Evolutionary conservation across 1,284 basidiomycete species (phyloP).

Genomic region (Ceratobasidium sp.): DNA sequence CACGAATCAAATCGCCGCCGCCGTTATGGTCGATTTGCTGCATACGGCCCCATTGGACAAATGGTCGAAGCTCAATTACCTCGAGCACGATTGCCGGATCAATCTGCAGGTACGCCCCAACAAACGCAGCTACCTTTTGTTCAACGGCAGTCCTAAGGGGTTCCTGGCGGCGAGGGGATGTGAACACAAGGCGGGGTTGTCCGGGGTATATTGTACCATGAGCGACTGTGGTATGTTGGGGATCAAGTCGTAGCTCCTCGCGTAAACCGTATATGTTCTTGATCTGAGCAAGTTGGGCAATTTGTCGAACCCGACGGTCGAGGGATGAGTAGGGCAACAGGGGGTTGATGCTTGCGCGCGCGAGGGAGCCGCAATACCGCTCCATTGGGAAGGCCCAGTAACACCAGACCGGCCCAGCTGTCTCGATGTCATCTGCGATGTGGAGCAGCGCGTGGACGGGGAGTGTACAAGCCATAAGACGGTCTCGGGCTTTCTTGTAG

Average conservation of each 20-base stretch:
- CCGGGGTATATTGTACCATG: not conserved
- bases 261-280: conserved; percentile 43
- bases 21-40: not conserved
- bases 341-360: conserved; percentile 45
- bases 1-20: not conserved
- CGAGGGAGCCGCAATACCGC: conserved; percentile 46
- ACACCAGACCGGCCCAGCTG: conserved; percentile 53
- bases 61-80: not conserved
- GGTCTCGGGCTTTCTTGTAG: conserved; percentile 50
- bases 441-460: conserved; percentile 56
- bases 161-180: not conserved
- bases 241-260: conserved; percentile 37
- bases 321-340: conserved; percentile 47
- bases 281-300: conserved; percentile 46
- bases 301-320: conserved; percentile 44
- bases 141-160: conserved; percentile 41
- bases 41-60: conserved; percentile 27
- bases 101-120: not conserved
- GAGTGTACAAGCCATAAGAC: conserved; percentile 52
- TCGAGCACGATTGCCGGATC: not conserved
- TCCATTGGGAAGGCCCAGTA: conserved; percentile 57
- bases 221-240: not conserved
- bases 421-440: conserved; percentile 50
- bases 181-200: not conserved
- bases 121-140: not conserved